Base-by-base conservation (phyloP, 352 stramenopile species). In the Lagenidium giganteum region DNA sequence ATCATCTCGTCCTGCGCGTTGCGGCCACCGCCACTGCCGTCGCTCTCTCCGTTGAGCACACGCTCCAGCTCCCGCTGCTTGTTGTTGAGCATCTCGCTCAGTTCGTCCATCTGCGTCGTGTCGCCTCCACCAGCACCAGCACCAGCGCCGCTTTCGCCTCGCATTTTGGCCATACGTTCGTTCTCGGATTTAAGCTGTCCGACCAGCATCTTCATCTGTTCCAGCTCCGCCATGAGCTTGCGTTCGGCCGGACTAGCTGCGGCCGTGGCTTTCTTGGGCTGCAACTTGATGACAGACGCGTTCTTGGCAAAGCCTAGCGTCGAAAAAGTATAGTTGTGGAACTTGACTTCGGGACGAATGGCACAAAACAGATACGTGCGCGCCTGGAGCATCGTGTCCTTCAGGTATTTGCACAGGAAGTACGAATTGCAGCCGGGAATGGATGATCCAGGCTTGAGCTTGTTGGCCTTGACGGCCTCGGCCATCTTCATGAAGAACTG, bases 401-500 rank as follows among this genome's bases (percentile, higher is more conserved):
- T 97, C 31, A 97, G 79, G 65, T 96, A 97, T 55, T 97, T 97
- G 65, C 90, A 97, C 25, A 97, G 55, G 58, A 97, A 97, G 48
- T 96, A 97, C 20, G 84, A 96, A 47, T 97, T 97, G 54, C 90
- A 97, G 1, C 91, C 91, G 1, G 91, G 91, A 38, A 98, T 97
- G 4, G 78, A 95, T 50, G 82, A 82, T 18, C 91, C 90, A 0
- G 90, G 86, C 59, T 97, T 97, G 33, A 98, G 82, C 40, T 95
- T 97, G 68, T 98, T 97, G 40, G 87, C 83, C 30, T 96, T 93
- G 32, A 96, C 81, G 33, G 87, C 87, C 39, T 97, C 91, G 20
- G 91, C 90, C 90, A 98, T 98, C 55, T 98, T 98, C 86, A 97
- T 96, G 68, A 98, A 98, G 58, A 98, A 98, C 57, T 97, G 89